A percentile compares a stretch with the other conserved stretches of the same genome.
These are phyloP conservation scores for Acaromyces ingoldii DNA, from an alignment of 1,284 basidiomycete genomes.

Conservation along the genomic window DNA sequence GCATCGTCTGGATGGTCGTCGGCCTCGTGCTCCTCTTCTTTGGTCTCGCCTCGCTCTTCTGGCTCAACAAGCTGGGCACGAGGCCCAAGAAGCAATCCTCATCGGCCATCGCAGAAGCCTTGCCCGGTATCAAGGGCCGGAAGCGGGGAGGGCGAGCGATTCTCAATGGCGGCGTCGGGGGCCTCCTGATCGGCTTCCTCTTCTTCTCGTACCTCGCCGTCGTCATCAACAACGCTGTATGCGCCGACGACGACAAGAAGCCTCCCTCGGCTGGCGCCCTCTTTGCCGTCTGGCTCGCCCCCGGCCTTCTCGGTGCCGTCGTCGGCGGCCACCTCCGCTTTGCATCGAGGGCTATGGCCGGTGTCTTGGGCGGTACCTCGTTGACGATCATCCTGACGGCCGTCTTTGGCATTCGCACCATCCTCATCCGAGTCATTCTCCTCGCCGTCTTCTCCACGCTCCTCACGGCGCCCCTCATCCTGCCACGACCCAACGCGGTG, in stretches of 20 bases:
- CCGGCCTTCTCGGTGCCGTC: slow-evolving; percentile 29
- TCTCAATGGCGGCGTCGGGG: slow-evolving; percentile 32
- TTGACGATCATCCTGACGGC: slow-evolving; percentile 35
- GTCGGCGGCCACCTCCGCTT: slow-evolving; percentile 23
- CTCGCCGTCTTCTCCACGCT: slow-evolving; percentile 24
- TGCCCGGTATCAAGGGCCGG: background rate
- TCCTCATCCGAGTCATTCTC: slow-evolving; percentile 32
- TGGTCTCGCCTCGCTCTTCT: slow-evolving; percentile 39
- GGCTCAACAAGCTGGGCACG: slow-evolving; percentile 19
- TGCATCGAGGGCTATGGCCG: slow-evolving; percentile 17
- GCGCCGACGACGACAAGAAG: slow-evolving; percentile 11
- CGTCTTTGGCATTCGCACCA: slow-evolving; percentile 38
- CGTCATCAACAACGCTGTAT: slow-evolving; percentile 24
- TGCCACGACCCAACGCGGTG: slow-evolving; percentile 15
- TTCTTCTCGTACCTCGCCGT: slow-evolving; percentile 28
- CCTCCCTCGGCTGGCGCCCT: slow-evolving; percentile 17
- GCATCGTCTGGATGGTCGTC: slow-evolving; percentile 30
- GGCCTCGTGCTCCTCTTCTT: slow-evolving; percentile 37
- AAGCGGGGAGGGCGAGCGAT: slow-evolving; percentile 5
- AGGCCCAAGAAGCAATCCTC: background rate
- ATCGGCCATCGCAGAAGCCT: slow-evolving; percentile 15
- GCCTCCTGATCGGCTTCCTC: slow-evolving; percentile 30
- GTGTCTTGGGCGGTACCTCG: slow-evolving; percentile 23
- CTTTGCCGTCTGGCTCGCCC: slow-evolving; percentile 33
- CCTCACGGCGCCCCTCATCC: slow-evolving; percentile 31